Percentiles rank a stretch among this genome's conserved stretches.
phyloP scores from a whole-genome alignment of 371 early-diverging fungal genomes.

The Syncephalis plumigaleata region DNA sequence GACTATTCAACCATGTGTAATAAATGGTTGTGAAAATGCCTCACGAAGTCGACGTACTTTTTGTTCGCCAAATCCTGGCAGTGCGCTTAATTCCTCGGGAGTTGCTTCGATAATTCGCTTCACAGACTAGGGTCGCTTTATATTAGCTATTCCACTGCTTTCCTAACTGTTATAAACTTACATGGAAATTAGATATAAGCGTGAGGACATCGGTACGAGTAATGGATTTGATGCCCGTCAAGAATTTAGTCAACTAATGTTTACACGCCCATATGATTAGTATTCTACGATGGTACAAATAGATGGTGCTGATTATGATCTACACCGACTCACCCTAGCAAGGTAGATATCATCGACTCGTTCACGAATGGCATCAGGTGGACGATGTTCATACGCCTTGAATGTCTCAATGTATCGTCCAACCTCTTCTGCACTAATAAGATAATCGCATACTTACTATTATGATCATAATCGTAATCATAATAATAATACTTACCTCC shows the following conservation, averaged over 20 bases:
- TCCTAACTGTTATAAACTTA: conserved; percentile 10
- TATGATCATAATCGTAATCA: background rate
- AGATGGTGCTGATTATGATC: no score
- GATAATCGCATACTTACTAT: background rate
- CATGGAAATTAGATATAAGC: conserved; percentile 60
- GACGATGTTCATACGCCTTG: conserved; percentile 55
- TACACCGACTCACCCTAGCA: conserved; percentile 19
- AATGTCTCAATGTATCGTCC: conserved; percentile 75
- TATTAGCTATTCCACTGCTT: background rate
- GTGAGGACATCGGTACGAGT: conserved; percentile 87
- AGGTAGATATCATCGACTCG: conserved; percentile 52
- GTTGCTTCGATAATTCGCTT: conserved; percentile 41
- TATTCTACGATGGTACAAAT: no score
- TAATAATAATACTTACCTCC: conserved; percentile 29
- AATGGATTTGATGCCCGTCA: conserved; percentile 63
- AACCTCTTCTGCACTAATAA: conserved; percentile 52
- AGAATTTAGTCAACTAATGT: conserved; percentile 36
- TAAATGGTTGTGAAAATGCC: conserved; percentile 18
- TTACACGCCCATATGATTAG: no score
- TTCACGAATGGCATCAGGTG: conserved; percentile 70
- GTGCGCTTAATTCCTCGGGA: conserved; percentile 45
- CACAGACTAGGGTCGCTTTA: conserved; percentile 27
- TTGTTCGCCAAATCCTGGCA: conserved; percentile 79
- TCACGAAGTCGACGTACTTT: conserved; percentile 52
- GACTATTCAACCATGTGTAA: no score